Base-by-base conservation (phyloP, 805 yeast genomes). In the Saccharomycopsis sp. region DNA sequence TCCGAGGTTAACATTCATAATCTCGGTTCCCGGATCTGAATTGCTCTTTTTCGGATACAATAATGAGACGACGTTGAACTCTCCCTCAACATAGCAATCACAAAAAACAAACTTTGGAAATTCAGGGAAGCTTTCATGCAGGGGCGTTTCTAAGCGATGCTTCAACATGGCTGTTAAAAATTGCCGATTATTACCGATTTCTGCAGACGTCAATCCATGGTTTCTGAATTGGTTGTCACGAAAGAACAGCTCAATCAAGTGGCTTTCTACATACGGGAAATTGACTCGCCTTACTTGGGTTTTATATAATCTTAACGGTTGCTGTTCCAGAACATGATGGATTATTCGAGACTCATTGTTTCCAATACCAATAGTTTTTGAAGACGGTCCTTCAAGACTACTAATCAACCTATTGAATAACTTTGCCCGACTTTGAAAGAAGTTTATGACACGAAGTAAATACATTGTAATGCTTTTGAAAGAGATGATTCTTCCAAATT, bases 391-490 rank as follows among this genome's bases (percentile, higher is more conserved):
- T n/a, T n/a, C 49, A n/a, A 44, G 22, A 44, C 49, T 5, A 44
- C 49, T 44, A 17, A 44, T 44, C 22, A 44, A n/a, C 22, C 49
- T 8, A 17, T 44, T 44, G 49, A 44, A 53, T 19, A 35, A 19
- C 15, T 53, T 35, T 12, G 41, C n/a, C 3, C 55, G 17, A 17
- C 41, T 17, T 38, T 53, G 44, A 8, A 53, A 53, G 41, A 53
- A 53, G 25, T 17, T 3, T 23, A 20, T 34, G 15, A 29, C 20
- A 20, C 55, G 35, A 15, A 53, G 3, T 14, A 53, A 22, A 17
- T 53, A 53, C 3, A 53, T n/a, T 9, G 49, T 15, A 24, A 53
- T n/a, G 25, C 41, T 41, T 22, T 53, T 53, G 29, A 53, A 53
- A 35, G 47, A 34, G 22, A 53, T 41, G n/a, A 17, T 17, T 17